Evolutionary conservation across 2,329 filamentous ascomycete species (phyloP).

Genomic region (Trichoderma lentiforme): DNA sequence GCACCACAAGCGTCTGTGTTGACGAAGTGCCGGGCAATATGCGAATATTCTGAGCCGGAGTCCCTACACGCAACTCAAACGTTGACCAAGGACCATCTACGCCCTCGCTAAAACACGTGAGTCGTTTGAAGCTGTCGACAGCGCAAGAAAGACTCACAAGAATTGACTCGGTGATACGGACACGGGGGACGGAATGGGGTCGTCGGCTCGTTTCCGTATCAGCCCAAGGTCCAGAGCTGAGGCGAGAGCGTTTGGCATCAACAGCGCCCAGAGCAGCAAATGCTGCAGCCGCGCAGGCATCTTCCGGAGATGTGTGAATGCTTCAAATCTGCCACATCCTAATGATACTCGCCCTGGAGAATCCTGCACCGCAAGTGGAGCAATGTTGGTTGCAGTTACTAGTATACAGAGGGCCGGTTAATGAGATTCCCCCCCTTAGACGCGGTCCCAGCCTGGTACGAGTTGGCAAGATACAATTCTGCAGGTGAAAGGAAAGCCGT

Average conservation of each 20-base stretch:
- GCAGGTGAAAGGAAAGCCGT: background rate
- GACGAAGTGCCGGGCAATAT: slow-evolving; percentile 19
- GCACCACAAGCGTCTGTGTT: slow-evolving; percentile 15
- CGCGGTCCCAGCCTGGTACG: background rate
- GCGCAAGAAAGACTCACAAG: slow-evolving; percentile 5
- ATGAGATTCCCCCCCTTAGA: background rate
- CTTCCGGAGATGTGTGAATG: background rate
- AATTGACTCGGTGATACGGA: slow-evolving; percentile 18
- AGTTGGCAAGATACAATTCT: background rate
- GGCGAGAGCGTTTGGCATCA: background rate
- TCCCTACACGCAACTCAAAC: slow-evolving; percentile 19
- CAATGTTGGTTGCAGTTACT: background rate
- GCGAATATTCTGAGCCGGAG: slow-evolving; percentile 17
- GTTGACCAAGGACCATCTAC: slow-evolving; percentile 19
- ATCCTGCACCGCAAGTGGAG: background rate
- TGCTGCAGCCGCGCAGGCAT: slow-evolving; percentile 3
- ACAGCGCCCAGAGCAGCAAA: slow-evolving; percentile 2
- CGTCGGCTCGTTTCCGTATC: background rate
- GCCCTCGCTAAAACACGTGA: slow-evolving; percentile 12
- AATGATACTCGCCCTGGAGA: background rate
- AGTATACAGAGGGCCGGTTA: background rate
- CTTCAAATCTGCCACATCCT: slow-evolving; percentile 4
- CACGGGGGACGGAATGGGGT: slow-evolving; percentile 3
- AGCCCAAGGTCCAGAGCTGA: background rate
- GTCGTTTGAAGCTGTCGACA: background rate